phyloP scores from a whole-genome alignment of 2,329 filamentous ascomycete species.

The Botrytis aclada region DNA sequence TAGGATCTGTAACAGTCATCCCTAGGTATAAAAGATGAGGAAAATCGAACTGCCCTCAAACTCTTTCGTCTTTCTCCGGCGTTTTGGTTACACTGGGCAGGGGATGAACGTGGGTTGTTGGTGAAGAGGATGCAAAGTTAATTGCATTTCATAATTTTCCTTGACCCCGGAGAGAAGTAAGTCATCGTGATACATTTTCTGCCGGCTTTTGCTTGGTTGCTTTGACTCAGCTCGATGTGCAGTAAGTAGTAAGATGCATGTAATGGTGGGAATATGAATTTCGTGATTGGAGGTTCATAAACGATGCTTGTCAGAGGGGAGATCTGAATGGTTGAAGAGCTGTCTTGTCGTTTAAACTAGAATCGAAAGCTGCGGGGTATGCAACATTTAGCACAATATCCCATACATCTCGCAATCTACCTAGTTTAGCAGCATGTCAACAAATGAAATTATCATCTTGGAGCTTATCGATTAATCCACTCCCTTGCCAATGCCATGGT shows the following conservation, averaged over 20 bases:
- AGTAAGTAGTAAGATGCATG: conserved; percentile 20
- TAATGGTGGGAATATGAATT: conserved; percentile 12
- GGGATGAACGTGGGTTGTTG: conserved; percentile 13
- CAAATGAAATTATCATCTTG: conserved; percentile 7
- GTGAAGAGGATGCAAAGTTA: conserved; percentile 10
- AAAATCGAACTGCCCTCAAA: not conserved
- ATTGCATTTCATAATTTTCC: conserved; percentile 17
- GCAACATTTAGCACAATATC: conserved; percentile 12
- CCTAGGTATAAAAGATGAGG: not conserved
- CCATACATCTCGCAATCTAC: conserved; percentile 9
- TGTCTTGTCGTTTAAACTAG: conserved; percentile 18
- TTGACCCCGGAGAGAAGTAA: conserved; percentile 1
- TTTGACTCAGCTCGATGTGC: conserved; percentile 12
- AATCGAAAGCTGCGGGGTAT: conserved; percentile 20
- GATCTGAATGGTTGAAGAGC: conserved; percentile 15
- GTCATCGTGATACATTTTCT: conserved; percentile 12
- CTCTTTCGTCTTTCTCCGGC: conserved; percentile 7
- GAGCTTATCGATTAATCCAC: not conserved
- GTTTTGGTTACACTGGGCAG: conserved; percentile 13
- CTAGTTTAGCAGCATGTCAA: not conserved
- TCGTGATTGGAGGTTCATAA: conserved; percentile 16
- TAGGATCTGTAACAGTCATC: not conserved
- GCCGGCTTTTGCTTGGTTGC: conserved; percentile 15
- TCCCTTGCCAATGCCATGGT: not conserved
- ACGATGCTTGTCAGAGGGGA: conserved; percentile 1